A percentile compares a stretch with the other conserved stretches of the same genome.
Evolutionary conservation across 225 moss, liverwort and hornwort genomes (phyloP).

Genomic region (Ulota crispa): DNA sequence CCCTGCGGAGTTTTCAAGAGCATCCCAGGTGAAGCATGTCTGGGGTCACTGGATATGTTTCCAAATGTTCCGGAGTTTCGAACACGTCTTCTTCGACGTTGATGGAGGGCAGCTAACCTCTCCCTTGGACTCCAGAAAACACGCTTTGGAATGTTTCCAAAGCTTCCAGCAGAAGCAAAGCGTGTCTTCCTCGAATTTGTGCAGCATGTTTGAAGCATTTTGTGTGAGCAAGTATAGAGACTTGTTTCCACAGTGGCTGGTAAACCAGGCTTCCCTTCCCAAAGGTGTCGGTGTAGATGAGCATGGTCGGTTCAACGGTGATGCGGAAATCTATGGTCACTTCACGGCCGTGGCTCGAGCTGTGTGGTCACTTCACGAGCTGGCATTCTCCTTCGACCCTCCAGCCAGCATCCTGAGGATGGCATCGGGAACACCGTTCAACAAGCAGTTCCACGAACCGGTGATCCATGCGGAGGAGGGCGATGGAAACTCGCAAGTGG

Average conservation of each 20-base stretch:
- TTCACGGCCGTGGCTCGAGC: neutral
- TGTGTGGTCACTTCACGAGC: slow-evolving; percentile 31
- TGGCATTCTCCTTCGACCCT: slow-evolving; percentile 36
- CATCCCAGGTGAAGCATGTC: neutral
- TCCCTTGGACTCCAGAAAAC: neutral
- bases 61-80: slow-evolving; percentile 12
- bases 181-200: neutral
- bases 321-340: neutral
- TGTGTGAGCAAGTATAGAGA: neutral
- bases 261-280: neutral
- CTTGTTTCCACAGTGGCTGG: neutral
- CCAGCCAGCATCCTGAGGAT: slow-evolving; percentile 39
- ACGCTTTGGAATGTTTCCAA: neutral
- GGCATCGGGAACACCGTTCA: neutral
- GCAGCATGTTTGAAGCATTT: neutral
- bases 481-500: neutral
- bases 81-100: neutral
- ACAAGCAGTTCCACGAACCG: neutral
- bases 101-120: neutral
- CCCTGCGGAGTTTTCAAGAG: slow-evolving; percentile 1
- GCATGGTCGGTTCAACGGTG: neutral
- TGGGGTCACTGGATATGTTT: slow-evolving; percentile 20
- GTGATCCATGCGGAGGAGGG: neutral
- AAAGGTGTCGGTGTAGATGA: neutral
- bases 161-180: neutral